Conservation (phyloP, 768 basidiomycete genomes). For the Agaricus bisporus region DNA sequence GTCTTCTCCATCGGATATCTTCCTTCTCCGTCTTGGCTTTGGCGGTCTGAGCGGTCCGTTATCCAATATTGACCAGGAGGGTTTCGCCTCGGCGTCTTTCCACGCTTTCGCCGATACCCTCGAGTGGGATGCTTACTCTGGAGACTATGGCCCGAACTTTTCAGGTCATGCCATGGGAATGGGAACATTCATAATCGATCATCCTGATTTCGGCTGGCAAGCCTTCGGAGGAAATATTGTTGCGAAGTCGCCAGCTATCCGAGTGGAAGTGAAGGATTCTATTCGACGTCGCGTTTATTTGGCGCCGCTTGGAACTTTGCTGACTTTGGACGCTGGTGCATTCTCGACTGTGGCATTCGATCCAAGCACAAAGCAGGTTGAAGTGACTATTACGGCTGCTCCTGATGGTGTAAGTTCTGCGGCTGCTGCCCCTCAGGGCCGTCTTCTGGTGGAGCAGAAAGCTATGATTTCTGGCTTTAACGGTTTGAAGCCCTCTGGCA, state of each 20-base stretch:
- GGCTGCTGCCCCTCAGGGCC: slow-evolving; percentile 39
- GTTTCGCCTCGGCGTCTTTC: slow-evolving; percentile 52
- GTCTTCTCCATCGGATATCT: slow-evolving; percentile 38
- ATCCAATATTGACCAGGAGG: slow-evolving; percentile 49
- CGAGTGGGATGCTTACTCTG: slow-evolving; percentile 52
- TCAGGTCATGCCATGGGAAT: slow-evolving; percentile 48
- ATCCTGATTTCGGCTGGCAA: slow-evolving; percentile 57
- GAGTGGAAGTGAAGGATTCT: slow-evolving; percentile 40
- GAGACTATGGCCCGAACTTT: slow-evolving; percentile 57
- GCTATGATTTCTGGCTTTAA: slow-evolving; percentile 31
- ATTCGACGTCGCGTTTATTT: slow-evolving; percentile 46
- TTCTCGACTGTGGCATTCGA: slow-evolving; percentile 39
- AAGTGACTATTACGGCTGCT: slow-evolving; percentile 32
- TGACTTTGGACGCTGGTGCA: slow-evolving; percentile 46
- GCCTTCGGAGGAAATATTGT: slow-evolving; percentile 47
- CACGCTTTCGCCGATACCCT: slow-evolving; percentile 53
- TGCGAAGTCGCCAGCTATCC: slow-evolving; percentile 33
- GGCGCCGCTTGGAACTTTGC: slow-evolving; percentile 39
- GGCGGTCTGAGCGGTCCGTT: slow-evolving; percentile 49
- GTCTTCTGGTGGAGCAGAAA: slow-evolving; percentile 39
- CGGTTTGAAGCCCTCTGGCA: slow-evolving; percentile 32
- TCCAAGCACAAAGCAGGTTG: slow-evolving; percentile 29
- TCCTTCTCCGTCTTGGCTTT: slow-evolving; percentile 46
- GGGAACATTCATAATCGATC: slow-evolving; percentile 41
- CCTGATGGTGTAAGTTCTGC: slow-evolving; percentile 34